Evolutionary conservation across 78 protist genomes (phyloP).

Genomic region (Pelomyxa schiedti): DNA sequence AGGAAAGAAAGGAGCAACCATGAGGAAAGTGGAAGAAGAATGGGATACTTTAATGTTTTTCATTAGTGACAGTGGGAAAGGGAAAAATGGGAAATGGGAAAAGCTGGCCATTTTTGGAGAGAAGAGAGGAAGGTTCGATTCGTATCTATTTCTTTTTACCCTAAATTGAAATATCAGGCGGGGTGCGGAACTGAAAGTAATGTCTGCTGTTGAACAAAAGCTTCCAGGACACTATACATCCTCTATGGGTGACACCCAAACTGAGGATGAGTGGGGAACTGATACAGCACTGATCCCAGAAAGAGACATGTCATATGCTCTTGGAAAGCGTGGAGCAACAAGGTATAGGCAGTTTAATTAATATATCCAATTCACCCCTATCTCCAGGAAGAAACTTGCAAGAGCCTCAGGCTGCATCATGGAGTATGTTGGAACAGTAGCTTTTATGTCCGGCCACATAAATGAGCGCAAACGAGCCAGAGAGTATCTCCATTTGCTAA

Average conservation of each 20-base stretch:
- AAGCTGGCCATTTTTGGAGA: not conserved
- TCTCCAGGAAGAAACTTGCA: not conserved
- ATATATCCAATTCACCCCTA: no score
- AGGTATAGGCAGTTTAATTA: no score
- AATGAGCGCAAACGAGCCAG: not conserved
- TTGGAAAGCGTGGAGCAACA: not conserved
- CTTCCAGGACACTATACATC: not conserved
- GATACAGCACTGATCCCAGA: not conserved
- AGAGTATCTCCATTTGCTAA: not conserved
- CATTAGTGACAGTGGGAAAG: not conserved
- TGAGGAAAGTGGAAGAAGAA: not conserved
- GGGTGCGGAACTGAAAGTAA: not conserved
- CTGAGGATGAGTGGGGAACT: not conserved
- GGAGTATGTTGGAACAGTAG: not conserved
- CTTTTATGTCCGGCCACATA: not conserved
- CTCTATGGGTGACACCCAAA: no score
- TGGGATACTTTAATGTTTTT: not conserved
- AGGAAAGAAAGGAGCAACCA: not conserved
- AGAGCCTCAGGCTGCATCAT: not conserved
- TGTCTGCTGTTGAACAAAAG: not conserved
- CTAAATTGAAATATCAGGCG: no score
- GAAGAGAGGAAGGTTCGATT: not conserved
- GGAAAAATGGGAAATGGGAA: no score
- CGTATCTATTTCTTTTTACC: no score
- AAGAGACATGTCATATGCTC: not conserved